Conservation (phyloP, 2,329 filamentous ascomycete genomes). For the Sordariomycetes sp. region DNA sequence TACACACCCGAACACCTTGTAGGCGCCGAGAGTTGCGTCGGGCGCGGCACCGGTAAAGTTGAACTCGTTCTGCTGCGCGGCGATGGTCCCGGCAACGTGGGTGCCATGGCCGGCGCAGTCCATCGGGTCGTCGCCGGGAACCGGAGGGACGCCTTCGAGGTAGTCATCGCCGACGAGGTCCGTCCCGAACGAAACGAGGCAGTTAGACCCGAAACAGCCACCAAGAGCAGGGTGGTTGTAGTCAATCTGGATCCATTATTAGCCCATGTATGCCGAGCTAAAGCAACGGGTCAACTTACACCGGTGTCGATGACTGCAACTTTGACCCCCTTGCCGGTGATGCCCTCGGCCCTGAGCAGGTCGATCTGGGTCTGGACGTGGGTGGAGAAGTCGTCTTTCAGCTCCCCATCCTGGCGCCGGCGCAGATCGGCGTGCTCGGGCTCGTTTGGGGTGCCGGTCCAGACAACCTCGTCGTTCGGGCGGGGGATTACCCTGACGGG, state of each 20-base stretch:
- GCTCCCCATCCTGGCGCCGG: conserved; percentile 1
- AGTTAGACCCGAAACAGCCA: conserved; percentile 50
- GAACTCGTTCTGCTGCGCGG: conserved; percentile 42
- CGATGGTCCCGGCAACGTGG: conserved; percentile 52
- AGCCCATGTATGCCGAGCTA: neutral
- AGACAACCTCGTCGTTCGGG: conserved; percentile 30
- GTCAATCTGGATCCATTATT: conserved; percentile 31
- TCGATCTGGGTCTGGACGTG: conserved; percentile 48
- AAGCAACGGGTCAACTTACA: conserved; percentile 21
- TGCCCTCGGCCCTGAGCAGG: conserved; percentile 34
- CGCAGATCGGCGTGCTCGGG: neutral
- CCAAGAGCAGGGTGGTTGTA: conserved; percentile 54
- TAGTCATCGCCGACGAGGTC: conserved; percentile 49
- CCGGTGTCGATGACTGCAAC: conserved; percentile 44
- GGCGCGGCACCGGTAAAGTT: conserved; percentile 39
- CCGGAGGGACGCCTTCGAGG: conserved; percentile 23
- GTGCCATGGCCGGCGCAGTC: conserved; percentile 50
- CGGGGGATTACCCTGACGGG: conserved; percentile 33
- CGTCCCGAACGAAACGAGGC: conserved; percentile 44
- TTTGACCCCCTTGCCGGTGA: conserved; percentile 39
- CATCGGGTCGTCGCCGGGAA: conserved; percentile 40
- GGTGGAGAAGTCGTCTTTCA: conserved; percentile 30
- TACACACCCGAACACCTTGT: conserved; percentile 45
- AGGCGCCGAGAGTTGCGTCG: conserved; percentile 43
- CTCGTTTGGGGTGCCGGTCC: conserved; percentile 24